Percentiles rank a stretch among this genome's conserved stretches.
phyloP scores from a whole-genome alignment of 73 alveolate genomes.

The Tetrahymena malaccensis region DNA sequence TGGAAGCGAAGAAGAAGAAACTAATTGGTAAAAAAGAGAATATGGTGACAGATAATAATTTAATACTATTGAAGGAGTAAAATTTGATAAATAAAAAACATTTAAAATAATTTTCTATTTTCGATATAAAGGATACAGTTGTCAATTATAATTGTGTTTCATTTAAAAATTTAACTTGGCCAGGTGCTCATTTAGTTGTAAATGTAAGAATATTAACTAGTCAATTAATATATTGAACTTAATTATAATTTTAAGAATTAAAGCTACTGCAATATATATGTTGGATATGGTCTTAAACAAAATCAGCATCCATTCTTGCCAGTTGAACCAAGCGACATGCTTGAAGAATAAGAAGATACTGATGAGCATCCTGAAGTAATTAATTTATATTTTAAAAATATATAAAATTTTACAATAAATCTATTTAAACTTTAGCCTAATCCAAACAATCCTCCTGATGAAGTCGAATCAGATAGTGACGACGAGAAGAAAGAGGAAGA shows the following conservation, averaged over 20 bases:
- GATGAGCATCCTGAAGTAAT: conserved; percentile 74
- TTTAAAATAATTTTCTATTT: background rate
- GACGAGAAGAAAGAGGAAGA: background rate
- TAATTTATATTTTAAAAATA: conserved; percentile 8
- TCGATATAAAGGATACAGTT: conserved; percentile 25
- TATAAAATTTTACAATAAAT: no score
- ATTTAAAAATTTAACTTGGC: conserved; percentile 66
- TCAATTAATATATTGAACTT: background rate
- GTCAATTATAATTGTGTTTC: conserved; percentile 53
- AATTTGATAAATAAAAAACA: background rate
- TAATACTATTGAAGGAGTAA: conserved; percentile 40
- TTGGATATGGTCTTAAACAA: conserved; percentile 75
- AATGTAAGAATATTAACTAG: background rate
- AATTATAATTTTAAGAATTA: conserved; percentile 29
- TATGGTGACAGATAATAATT: conserved; percentile 60
- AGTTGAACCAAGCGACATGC: conserved; percentile 51
- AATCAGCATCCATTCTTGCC: conserved; percentile 58
- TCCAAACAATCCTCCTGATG: conserved; percentile 33
- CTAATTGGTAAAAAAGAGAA: conserved; percentile 51
- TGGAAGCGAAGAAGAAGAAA: conserved; percentile 46
- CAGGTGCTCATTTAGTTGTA: conserved; percentile 63
- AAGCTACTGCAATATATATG: conserved; percentile 63
- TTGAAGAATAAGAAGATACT: conserved; percentile 61
- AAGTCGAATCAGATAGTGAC: conserved; percentile 1
- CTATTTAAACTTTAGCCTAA: background rate